Conservation (phyloP, 2,329 filamentous ascomycete genomes). For the Colletotrichum spinosum region DNA sequence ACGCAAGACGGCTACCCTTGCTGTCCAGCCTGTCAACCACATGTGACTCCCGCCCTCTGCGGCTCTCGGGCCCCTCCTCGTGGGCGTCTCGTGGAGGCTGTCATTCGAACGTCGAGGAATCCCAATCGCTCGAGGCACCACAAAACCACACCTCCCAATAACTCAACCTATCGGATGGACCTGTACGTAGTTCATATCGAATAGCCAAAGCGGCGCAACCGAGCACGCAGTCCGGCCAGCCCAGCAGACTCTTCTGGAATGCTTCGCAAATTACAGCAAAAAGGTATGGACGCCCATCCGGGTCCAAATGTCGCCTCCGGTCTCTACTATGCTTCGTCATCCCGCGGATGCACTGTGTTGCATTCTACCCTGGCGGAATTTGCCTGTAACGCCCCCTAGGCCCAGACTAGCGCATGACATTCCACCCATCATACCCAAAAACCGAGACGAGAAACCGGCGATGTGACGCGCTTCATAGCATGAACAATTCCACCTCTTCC, state of each 20-base stretch:
- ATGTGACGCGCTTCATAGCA: too few species aligned
- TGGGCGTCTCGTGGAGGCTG: constrained; percentile 3
- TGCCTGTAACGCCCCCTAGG: constrained; percentile 28
- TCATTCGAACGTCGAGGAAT: not conserved
- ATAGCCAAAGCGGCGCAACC: not conserved
- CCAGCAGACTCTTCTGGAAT: constrained; percentile 9
- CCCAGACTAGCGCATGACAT: not conserved
- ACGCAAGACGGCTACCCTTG: too few species aligned
- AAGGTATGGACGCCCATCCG: not conserved
- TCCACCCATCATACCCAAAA: too few species aligned
- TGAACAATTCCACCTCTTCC: too few species aligned
- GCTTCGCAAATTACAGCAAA: not conserved
- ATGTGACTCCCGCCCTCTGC: constrained; percentile 6
- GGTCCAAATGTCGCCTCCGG: constrained; percentile 2
- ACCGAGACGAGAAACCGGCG: too few species aligned
- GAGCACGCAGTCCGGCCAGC: not conserved
- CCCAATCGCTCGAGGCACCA: too few species aligned
- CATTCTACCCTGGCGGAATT: constrained; percentile 21
- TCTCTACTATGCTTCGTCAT: not conserved
- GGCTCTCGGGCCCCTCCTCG: constrained; percentile 11
- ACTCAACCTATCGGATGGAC: too few species aligned
- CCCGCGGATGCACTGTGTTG: constrained; percentile 25
- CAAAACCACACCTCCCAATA: too few species aligned
- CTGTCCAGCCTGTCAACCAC: not conserved
- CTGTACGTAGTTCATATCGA: too few species aligned